Conservation (phyloP, 108 stramenopile genomes). For the Skeletonema grethae region DNA sequence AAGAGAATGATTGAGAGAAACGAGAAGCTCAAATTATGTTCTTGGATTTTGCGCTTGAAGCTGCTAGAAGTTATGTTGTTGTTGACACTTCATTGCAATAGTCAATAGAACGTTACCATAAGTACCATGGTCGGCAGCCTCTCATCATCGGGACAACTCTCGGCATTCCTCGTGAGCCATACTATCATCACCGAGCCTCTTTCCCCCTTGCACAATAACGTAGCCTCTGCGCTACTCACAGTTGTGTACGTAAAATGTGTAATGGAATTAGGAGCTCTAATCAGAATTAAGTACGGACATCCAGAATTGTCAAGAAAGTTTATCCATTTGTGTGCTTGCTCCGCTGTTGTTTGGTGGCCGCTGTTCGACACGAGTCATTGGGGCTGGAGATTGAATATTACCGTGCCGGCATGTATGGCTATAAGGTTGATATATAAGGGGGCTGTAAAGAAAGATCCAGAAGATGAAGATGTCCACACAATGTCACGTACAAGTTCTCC, state of each 20-base stretch:
- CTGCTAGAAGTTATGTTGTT: too few relatives aligned
- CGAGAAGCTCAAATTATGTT: too few relatives aligned
- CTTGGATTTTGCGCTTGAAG: too few relatives aligned
- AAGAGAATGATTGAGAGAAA: too few relatives aligned
- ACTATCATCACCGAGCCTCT: slow-evolving; percentile 7
- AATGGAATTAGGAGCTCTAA: slow-evolving; percentile 36
- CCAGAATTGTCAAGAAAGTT: slow-evolving; percentile 51
- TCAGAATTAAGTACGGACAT: slow-evolving; percentile 30
- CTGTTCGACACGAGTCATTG: slow-evolving; percentile 60
- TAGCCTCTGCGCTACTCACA: slow-evolving; percentile 43
- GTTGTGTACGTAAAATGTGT: slow-evolving; percentile 52
- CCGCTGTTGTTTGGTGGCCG: slow-evolving; percentile 67
- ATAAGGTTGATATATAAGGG: slow-evolving; percentile 70
- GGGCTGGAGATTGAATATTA: slow-evolving; percentile 72
- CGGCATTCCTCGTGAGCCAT: neutral
- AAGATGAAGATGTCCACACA: slow-evolving; percentile 68
- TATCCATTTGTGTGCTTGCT: slow-evolving; percentile 59
- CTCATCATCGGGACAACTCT: neutral
- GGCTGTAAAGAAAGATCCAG: slow-evolving; percentile 65
- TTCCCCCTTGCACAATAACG: slow-evolving; percentile 54
- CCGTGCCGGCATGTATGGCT: slow-evolving; percentile 62
- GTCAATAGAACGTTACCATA: too few relatives aligned
- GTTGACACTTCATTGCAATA: too few relatives aligned
- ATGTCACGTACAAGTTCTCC: slow-evolving; percentile 70
- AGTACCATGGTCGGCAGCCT: neutral